These are phyloP conservation scores for Boletellus deceptivus DNA, from an alignment of 1,284 basidiomycete species.

Conservation along the genomic window DNA sequence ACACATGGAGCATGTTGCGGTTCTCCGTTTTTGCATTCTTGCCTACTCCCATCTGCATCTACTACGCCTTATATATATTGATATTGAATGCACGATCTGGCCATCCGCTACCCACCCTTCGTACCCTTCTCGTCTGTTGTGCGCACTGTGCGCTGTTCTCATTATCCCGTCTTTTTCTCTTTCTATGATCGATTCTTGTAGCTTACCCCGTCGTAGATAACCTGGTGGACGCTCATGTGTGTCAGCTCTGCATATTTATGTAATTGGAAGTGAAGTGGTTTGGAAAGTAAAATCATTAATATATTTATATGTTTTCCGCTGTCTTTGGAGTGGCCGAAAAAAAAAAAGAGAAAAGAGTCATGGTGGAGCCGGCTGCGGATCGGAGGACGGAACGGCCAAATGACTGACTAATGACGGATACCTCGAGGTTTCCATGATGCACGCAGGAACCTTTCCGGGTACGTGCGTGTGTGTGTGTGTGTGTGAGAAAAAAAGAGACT, in stretches of 20 bases:
- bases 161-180: slow-evolving; percentile 23
- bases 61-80: slow-evolving; percentile 27
- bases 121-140: slow-evolving; percentile 13
- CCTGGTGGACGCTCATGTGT: slow-evolving; percentile 21
- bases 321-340: no score
- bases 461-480: no score
- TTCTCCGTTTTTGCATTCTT: slow-evolving; percentile 13
- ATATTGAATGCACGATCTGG: slow-evolving; percentile 30
- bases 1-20: slow-evolving; percentile 29
- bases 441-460: no score
- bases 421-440: no score
- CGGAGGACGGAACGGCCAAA: no score
- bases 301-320: slow-evolving; percentile 6
- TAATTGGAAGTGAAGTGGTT: slow-evolving; percentile 16
- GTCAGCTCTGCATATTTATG: slow-evolving; percentile 26
- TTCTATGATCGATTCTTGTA: slow-evolving; percentile 26
- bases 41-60: slow-evolving; percentile 9
- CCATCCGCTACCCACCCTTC: slow-evolving; percentile 11
- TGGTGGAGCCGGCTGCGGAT: no score
- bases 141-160: slow-evolving; percentile 6
- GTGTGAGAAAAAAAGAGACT: no score
- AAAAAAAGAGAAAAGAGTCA: no score
- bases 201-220: slow-evolving; percentile 34
- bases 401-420: no score
- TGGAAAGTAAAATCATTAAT: slow-evolving; percentile 14